Evolutionary conservation across 768 basidiomycete genomes (phyloP), one percentile per base, ranked within the genome.

Genomic region (Tylopilus subfusipes): DNA sequence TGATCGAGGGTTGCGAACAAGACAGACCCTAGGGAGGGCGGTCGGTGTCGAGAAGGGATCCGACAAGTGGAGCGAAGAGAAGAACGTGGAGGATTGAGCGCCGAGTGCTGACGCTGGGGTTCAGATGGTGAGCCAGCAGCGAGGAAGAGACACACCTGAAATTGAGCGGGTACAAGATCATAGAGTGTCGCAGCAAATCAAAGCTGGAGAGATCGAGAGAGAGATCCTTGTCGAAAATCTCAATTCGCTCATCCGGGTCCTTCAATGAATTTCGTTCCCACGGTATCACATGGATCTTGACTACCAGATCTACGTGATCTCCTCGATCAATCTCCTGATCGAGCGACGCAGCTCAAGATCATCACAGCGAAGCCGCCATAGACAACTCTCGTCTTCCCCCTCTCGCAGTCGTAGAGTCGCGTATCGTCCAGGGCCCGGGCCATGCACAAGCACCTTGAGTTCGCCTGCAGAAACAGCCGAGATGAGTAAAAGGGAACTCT

Each of bases 361-460:
- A 12, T 70, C 73, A 62, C 82, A 80, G 27, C 85, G 82, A 55
- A 89, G 50, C 46, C 83, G 79, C 87, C 88, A 90, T 43, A 90
- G 65, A 63, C 86, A 88, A 27, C 85, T 79, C 30, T 84, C 83
- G 38, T 88, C 88, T 5, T 86, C 84, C 19, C 78, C 78, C 57
- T 82, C 82, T 47, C 76, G 79, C 44, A 90, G 68, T 31, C 86
- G 80, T 30, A 89, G 65, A 13, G 75, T 73, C 6, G 78, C 80
- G 10, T 42, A 42, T 42, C 58, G 48, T 21, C 47, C 40, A 31
- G 57, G 42, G 13, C 58, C 49, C 51, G 66, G 66, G 24, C 67
- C 58, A 25, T 69, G 66, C 21, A 84, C 71, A 46, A 82, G 61
- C 9, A 88, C 73, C 68, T 89, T 88, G 52, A 86, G 70, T 38